A percentile compares a stretch with the other conserved stretches of the same genome.
Evolutionary conservation across 371 early-diverging fungal genomes (phyloP).

Genomic region (Mortierella polycephala): DNA sequence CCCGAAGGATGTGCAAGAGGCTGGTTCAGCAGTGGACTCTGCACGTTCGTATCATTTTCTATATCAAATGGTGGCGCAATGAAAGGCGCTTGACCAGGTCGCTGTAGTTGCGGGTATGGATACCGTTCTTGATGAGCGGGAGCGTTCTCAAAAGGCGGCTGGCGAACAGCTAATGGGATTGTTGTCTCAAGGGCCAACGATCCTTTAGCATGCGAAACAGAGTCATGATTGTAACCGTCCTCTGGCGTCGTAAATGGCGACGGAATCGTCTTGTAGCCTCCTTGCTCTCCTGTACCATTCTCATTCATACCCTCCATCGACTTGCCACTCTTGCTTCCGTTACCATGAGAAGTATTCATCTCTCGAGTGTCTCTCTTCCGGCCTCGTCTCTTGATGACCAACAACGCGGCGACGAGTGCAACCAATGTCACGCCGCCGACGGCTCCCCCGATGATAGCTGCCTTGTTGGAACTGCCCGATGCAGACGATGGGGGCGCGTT

Average conservation of each 20-base stretch:
- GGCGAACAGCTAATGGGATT: not conserved
- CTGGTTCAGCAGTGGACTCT: conserved; percentile 4
- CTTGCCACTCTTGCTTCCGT: not conserved
- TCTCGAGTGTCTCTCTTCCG: not conserved
- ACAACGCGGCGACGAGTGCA: conserved; percentile 7
- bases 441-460: conserved; percentile 34
- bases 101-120: not conserved
- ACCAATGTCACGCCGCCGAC: conserved; percentile 28
- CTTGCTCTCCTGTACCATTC: conserved; percentile 1
- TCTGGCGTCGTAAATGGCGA: conserved; percentile 3
- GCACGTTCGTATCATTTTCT: not conserved
- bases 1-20: not conserved
- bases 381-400: conserved; percentile 6
- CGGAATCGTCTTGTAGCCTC: conserved; percentile 17
- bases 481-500: too few species aligned
- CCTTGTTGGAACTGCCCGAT: conserved; percentile 5
- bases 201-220: not conserved
- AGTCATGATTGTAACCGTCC: not conserved
- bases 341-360: not conserved
- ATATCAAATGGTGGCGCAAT: conserved; percentile 24
- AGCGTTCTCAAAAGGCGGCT: not conserved
- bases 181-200: not conserved
- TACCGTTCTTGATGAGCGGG: not conserved
- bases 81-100: not conserved
- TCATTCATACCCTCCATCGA: not conserved